phyloP scores from a whole-genome alignment of 1,284 basidiomycete species.

The Ganoderma lingzhi region DNA sequence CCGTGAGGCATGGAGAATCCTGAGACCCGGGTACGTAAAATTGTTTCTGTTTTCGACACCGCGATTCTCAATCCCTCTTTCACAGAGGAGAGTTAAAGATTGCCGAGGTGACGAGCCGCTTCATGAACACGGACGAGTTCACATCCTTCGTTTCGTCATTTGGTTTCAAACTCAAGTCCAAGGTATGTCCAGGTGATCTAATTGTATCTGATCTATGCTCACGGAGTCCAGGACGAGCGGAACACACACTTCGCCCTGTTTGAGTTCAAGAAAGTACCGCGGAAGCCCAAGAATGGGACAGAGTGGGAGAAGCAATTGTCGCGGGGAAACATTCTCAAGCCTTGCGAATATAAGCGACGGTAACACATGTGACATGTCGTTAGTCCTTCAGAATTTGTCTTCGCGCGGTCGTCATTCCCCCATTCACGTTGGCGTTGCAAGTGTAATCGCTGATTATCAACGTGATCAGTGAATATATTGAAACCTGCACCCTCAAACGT shows the following conservation, averaged over 20 bases:
- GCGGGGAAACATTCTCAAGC: slow-evolving; percentile 78
- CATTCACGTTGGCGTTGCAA: neutral
- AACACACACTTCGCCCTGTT: slow-evolving; percentile 93
- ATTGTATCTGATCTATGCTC: slow-evolving; percentile 10
- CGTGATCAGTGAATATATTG: neutral
- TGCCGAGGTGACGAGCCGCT: slow-evolving; percentile 95
- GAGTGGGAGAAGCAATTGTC: slow-evolving; percentile 72
- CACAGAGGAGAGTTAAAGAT: slow-evolving; percentile 87
- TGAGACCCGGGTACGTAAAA: slow-evolving; percentile 79
- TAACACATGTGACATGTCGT: slow-evolving; percentile 43
- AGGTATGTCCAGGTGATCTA: slow-evolving; percentile 56
- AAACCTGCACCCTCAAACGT: neutral
- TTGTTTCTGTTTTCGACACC: neutral
- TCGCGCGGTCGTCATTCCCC: neutral
- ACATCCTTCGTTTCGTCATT: slow-evolving; percentile 73
- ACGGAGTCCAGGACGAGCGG: slow-evolving; percentile 67
- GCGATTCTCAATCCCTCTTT: slow-evolving; percentile 8
- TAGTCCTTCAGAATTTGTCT: neutral
- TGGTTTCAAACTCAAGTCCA: slow-evolving; percentile 82
- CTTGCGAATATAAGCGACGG: slow-evolving; percentile 97
- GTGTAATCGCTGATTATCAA: neutral
- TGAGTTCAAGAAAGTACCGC: slow-evolving; percentile 77
- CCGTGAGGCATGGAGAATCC: slow-evolving; percentile 88
- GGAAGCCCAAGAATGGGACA: slow-evolving; percentile 56
- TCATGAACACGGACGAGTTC: slow-evolving; percentile 82